Evolutionary conservation across 1,139 yeast species (phyloP).

Genomic region (Candida tetrigidarum): DNA sequence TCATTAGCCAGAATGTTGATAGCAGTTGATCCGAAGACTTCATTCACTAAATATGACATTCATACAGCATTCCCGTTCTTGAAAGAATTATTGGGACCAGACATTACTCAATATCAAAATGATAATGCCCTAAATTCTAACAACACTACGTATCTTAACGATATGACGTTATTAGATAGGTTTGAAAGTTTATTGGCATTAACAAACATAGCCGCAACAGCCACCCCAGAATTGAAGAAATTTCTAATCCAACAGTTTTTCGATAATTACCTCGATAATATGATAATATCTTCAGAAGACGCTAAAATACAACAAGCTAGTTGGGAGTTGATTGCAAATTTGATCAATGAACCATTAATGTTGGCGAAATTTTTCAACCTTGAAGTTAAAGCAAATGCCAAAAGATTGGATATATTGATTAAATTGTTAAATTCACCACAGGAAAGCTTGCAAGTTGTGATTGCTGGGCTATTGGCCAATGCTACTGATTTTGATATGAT

Average conservation of each 20-base stretch:
- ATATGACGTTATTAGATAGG: slow-evolving; percentile 39
- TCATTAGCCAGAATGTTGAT: slow-evolving; percentile 49
- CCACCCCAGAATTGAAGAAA: slow-evolving; percentile 32
- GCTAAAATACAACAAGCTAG: slow-evolving; percentile 45
- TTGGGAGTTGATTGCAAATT: slow-evolving; percentile 53
- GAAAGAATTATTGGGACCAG: slow-evolving; percentile 47
- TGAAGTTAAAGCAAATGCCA: slow-evolving; percentile 25
- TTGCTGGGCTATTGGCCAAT: slow-evolving; percentile 54
- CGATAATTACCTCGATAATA: slow-evolving; percentile 36
- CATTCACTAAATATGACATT: slow-evolving; percentile 45
- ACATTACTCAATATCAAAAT: slow-evolving; percentile 27
- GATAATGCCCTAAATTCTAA: slow-evolving; percentile 8
- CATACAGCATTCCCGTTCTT: slow-evolving; percentile 51
- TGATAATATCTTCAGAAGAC: slow-evolving; percentile 42
- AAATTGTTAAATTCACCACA: slow-evolving; percentile 45
- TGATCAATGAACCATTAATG: slow-evolving; percentile 47
- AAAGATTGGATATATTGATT: slow-evolving; percentile 41
- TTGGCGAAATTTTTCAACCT: slow-evolving; percentile 55
- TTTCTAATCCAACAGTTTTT: slow-evolving; percentile 37
- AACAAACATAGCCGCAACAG: slow-evolving; percentile 48
- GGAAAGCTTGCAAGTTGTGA: slow-evolving; percentile 39
- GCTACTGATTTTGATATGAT: slow-evolving; percentile 53
- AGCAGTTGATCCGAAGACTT: slow-evolving; percentile 40
- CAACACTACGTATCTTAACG: slow-evolving; percentile 24
- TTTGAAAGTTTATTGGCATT: slow-evolving; percentile 52